Base-by-base conservation (phyloP, 768 basidiomycete genomes). In the Pulveroboletus sp. region DNA sequence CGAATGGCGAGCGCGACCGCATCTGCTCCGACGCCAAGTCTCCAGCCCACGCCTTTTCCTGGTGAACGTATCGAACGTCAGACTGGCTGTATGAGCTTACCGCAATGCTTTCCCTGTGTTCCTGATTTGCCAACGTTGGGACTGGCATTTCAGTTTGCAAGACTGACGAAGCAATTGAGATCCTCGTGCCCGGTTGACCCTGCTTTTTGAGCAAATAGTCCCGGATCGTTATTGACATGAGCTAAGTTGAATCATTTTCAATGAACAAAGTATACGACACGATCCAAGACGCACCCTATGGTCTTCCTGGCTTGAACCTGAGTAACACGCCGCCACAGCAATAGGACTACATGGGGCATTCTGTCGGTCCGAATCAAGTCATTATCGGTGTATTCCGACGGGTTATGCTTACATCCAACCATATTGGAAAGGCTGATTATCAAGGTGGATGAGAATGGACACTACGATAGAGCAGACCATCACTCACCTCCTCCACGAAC, bases 271-370 rank as follows among this genome's bases (percentile, higher is more conserved):
- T 29, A 11, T 5, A n/a, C 2, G n/a, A 27, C 14, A 32, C 34
- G 34, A 32, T 23, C 17, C 31, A 49, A 40, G 34, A 63, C 84
- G 48, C 58, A 91, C 88, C 50, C 74, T 78, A 59, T 91, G 89
- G 63, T 91, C 89, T 47, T 91, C 89, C 46, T 80, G 75, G 39
- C 84, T 87, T 36, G 87, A 87, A 23, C 89, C 89, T 14, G 89
- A 90, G 66, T 87, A 90, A 55, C 84, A 86, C 5, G 84, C 88
- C 23, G 78, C 82, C 16, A 90, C 70, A 6, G 82, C 89, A 48
- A 91, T 88, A 2, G 89, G 89, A 63, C 87, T 88, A 57, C 86
- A 88, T n/a, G 79, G 81, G 13, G 85, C 86, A 51, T 87, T 89
- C 89, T 91, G 56, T 37, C 16, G 44, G 39, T 32, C 23, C 19